Evolutionary conservation across 140 eudicot species (phyloP), one percentile per base, ranked within the genome.

Genomic region (Bidens hawaiensis): DNA sequence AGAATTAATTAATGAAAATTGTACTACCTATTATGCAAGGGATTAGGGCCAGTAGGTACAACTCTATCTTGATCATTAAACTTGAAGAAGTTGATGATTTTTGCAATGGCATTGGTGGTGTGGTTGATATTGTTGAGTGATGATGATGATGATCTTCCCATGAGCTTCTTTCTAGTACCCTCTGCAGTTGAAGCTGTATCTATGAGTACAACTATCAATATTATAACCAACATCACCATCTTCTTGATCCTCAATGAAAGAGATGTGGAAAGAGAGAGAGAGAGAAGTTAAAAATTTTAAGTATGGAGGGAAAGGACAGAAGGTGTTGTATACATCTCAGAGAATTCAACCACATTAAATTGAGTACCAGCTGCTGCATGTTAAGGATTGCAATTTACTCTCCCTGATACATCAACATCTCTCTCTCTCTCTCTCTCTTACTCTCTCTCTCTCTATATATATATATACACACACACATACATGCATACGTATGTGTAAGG

Each of bases 41-140:
- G 79, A 67, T 74, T 74, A 54, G 75, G 75, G 10, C 79, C 79
- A 16, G 79, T 74, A 30, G 79, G 79, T 57, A 74, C 75, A 53
- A 74, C 40, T 60, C 79, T 60, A 10, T 67, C 64, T 51, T 67
- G 60, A 50, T 74, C 45, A 60, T 30, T 67, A 6, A 67, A 74
- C 53, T 59, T 60, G 70, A 67, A 46, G 52, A 58, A 61, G 42
- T 42, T 59, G 47, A 65, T 47, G 57, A 57, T 16, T 26, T 67
- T 67, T 6, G 54, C 73, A 25, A 48, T 8, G 47, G 24, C 13
- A 16, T 5, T 7, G 26, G 36, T 14, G 12, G 11, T 36, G 45
- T 17, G 41, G 57, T 52, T 52, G 27, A 14, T 66, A 40, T 36
- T 57, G 14, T 30, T 49, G 19, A 25, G 15, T 45, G 55, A 1